Conservation (phyloP, 345 rosid species). For the Draba incana region DNA sequence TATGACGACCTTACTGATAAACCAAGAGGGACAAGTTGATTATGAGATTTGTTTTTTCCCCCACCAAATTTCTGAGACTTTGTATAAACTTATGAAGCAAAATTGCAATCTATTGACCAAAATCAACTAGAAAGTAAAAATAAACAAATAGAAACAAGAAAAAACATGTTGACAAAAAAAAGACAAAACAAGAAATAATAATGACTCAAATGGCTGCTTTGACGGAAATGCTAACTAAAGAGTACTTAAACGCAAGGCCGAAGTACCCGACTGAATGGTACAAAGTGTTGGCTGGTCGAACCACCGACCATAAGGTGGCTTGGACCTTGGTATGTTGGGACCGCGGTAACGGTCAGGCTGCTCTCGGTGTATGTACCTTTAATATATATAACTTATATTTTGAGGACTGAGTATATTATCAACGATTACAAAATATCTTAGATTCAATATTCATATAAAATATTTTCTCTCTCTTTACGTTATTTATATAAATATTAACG, state of each 20-base stretch:
- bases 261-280: slow-evolving; percentile 37
- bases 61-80: neutral
- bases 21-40: neutral
- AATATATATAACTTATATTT: no score
- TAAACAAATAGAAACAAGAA: neutral
- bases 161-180: no score
- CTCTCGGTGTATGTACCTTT: slow-evolving; percentile 24
- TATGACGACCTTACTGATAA: neutral
- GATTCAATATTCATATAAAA: no score
- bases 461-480: no score
- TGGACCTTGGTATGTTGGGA: slow-evolving; percentile 45
- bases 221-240: slow-evolving; percentile 25
- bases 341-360: slow-evolving; percentile 46
- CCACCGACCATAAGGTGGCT: slow-evolving; percentile 33
- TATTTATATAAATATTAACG: no score
- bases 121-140: neutral
- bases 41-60: slow-evolving; percentile 2
- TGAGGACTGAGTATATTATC: no score
- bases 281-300: slow-evolving; percentile 23
- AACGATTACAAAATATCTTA: no score
- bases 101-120: slow-evolving; percentile 6
- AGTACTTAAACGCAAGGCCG: slow-evolving; percentile 40
- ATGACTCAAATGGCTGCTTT: slow-evolving; percentile 40
- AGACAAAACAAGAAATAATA: no score
- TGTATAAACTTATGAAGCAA: neutral